Evolutionary conservation across 2,329 filamentous ascomycete genomes (phyloP), one percentile per base, ranked within the genome.

Genomic region (Byssoonygena ceratinophila): DNA sequence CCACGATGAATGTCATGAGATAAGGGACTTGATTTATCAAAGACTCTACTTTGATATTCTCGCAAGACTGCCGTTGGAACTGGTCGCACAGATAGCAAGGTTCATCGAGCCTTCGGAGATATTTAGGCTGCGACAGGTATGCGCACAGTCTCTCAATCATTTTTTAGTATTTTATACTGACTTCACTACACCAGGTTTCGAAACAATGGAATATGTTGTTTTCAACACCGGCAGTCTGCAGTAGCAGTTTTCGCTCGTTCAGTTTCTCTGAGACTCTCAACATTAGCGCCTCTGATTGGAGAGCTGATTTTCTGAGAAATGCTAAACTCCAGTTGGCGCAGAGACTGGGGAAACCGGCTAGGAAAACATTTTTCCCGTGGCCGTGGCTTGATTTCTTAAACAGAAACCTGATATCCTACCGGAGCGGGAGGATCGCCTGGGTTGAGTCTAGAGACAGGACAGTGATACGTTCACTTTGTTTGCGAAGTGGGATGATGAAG

Each of bases 21-120:
- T 68, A 8, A 57, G 59, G 51, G 29, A 50, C 16, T 58, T 55
- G 32, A 46, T 62, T 4, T 54, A 60, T 32, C 16, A 49, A n/a
- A 53, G 52, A 16, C 61, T 69, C 23, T 57, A 65, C 20, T 59
- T 57, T 31, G 68, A 71, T 54, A 59, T 70, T n/a, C 34, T 71
- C 2, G 61, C 58, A 12, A 55, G 54, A 1, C 48, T 68, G 22
- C 68, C 67, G 2, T 12, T 62, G 4, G 68, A 71, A 54, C 51
- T 70, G n/a, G 59, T 61, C 2, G 55, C 59, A 8, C 57, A 61
- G 25, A 53, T 70, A 20, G 56, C 58, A 6, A 46, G 59, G 20
- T 57, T 64, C 49, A 44, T 70, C 12, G 47, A 59, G 25, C 50
- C 66, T 2, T 41, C 46, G 4, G 66, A 70, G 22, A 14, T 66